Base-by-base conservation (phyloP, 306 rosid genomes). In the Amphicarpaea edgeworthii region DNA sequence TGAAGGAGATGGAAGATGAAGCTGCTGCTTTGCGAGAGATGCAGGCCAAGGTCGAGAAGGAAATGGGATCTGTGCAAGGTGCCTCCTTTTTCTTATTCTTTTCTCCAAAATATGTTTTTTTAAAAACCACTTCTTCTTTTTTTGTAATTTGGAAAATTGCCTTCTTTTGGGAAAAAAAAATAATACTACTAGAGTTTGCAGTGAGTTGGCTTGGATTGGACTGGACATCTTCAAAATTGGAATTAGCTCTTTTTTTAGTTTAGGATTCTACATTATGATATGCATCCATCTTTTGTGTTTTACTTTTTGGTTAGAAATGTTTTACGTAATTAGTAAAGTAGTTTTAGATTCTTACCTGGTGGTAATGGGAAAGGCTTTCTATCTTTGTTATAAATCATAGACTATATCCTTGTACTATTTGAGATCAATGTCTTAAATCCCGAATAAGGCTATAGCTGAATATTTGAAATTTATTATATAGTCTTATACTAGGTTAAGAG, bases 11-110 rank as follows among this genome's bases (percentile, higher is more conserved):
- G 85, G 90, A 88, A 76, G 88, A 88, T 34, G 93, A 89, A 66
- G 84, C 89, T 12, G 89, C 83, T 67, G 93, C 93, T 28, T 70
- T 89, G 30, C 76, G 89, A 40, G 89, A 89, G 86, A 89, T 89
- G 90, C 93, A 89, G 26, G 90, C 89, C 70, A 89, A 86, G 85
- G 90, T 89, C 80, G 87, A 85, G 81, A 81, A 83, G 81, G 89
- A 89, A 42, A 85, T 86, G 90, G 85, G 86, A 73, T 78, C 90
- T 20, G 82, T 61, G 12, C 90, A 86, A 81, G 90, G 93, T 86
- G 19, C 1, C 23, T 62, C 1, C 2, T 55, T 40, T 70, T 49
- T 7, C 11, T 57, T 12, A 4, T n/a, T 7, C 43, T 28, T 50
- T 37, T 1, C 15, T 9, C 12, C 16, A 32, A 37, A 30, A 50